Evolutionary conservation across 2,329 filamentous ascomycete species (phyloP).

Genomic region (Cryoendolithus antarcticus): DNA sequence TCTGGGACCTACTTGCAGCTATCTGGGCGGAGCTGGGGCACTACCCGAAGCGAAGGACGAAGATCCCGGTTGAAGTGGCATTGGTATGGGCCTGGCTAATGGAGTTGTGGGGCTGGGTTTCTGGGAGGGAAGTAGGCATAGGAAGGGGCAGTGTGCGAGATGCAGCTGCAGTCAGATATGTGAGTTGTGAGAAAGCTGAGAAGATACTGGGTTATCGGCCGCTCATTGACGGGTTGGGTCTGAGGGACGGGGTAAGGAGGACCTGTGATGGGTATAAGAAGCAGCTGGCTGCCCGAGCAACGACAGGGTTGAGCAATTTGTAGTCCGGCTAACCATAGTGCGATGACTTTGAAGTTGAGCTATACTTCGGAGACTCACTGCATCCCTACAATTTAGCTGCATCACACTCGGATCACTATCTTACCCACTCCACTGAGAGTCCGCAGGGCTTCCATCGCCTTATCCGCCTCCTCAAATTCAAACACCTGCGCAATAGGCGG

Average conservation of each 20-base stretch:
- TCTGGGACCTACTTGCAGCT: conserved; percentile 75
- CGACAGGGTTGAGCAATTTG: neutral
- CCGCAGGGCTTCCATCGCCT: conserved; percentile 20
- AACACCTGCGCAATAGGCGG: conserved; percentile 28
- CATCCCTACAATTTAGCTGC: neutral
- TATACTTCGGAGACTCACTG: too few species aligned
- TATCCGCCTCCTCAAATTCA: conserved; percentile 21
- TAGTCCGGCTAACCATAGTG: too few species aligned
- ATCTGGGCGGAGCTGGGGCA: conserved; percentile 57
- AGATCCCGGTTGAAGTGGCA: conserved; percentile 35
- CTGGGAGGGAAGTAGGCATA: conserved; percentile 20
- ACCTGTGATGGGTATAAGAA: conserved; percentile 30
- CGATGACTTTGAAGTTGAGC: too few species aligned
- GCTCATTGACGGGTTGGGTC: conserved; percentile 24
- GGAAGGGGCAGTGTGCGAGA: conserved; percentile 28
- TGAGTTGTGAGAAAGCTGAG: conserved; percentile 39
- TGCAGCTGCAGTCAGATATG: conserved; percentile 26
- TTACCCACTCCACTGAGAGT: conserved; percentile 24
- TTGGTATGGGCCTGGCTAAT: conserved; percentile 18
- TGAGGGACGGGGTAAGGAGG: conserved; percentile 39
- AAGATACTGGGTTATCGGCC: conserved; percentile 41
- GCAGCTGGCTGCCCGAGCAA: conserved; percentile 1
- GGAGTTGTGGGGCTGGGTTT: conserved; percentile 37
- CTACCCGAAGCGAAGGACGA: conserved; percentile 36
- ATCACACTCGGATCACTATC: conserved; percentile 13